Percentiles rank a stretch among this genome's conserved stretches.
These are phyloP conservation scores for Tympanopsis confertula DNA, from an alignment of 2,329 filamentous ascomycete species.

Conservation along the genomic window DNA sequence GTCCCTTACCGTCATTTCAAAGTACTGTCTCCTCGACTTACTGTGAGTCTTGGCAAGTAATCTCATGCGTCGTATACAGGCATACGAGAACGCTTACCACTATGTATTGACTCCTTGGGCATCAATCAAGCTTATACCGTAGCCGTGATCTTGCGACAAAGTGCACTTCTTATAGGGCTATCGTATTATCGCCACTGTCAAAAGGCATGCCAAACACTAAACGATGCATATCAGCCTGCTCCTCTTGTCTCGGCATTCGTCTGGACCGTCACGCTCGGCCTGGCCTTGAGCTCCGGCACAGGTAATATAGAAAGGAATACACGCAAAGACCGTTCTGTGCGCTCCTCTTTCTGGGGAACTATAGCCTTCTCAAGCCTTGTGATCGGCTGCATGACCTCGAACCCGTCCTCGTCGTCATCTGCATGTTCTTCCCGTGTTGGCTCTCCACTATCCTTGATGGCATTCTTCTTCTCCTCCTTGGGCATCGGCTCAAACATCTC, in stretches of 20 bases:
- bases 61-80: no score
- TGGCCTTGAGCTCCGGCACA: conserved; percentile 41
- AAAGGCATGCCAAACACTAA: conserved; percentile 2
- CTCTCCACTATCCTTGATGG: conserved; percentile 29
- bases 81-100: no score
- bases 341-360: conserved; percentile 29
- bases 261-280: conserved; percentile 33
- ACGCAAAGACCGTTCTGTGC: conserved; percentile 41
- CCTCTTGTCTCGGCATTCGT: conserved; percentile 20
- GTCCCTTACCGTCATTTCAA: no score
- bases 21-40: no score
- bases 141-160: background rate
- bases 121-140: conserved; percentile 5
- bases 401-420: conserved; percentile 29
- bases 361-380: conserved; percentile 42
- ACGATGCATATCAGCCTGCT: conserved; percentile 5
- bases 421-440: conserved; percentile 16
- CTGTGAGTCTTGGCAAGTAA: no score
- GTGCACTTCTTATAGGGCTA: conserved; percentile 6
- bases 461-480: conserved; percentile 10
- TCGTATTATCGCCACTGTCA: conserved; percentile 10
- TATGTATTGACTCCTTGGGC: no score
- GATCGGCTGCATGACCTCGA: conserved; percentile 44
- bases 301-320: conserved; percentile 43
- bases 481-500: conserved; percentile 35